Conservation (phyloP, 805 yeast species). For the Sugiyamaella marilandica region DNA sequence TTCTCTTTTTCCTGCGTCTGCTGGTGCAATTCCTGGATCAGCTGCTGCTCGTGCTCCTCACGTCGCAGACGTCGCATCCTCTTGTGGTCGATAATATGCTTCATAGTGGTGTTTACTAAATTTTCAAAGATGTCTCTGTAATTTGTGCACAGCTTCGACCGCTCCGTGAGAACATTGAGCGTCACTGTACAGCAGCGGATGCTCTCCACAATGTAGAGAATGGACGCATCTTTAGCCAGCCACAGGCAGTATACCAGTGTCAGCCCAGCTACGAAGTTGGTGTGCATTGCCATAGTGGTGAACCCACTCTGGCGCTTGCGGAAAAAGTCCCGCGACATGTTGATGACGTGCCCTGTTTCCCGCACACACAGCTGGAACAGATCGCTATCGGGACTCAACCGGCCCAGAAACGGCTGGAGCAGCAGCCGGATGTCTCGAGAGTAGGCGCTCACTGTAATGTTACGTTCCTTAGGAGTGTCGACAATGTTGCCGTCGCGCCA, state of each 20-base stretch:
- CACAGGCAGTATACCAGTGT: conserved; percentile 63
- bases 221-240: conserved; percentile 50
- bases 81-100: conserved; percentile 50
- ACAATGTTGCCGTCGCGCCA: conserved; percentile 45
- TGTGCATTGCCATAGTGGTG: conserved; percentile 61
- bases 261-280: conserved; percentile 65
- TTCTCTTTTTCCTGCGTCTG: conserved; percentile 5
- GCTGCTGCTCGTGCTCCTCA: conserved; percentile 1
- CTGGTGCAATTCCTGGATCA: conserved; percentile 1
- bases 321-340: conserved; percentile 56
- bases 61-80: conserved; percentile 7
- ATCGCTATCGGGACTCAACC: conserved; percentile 55
- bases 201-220: conserved; percentile 46
- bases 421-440: conserved; percentile 55
- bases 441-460: conserved; percentile 54
- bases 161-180: conserved; percentile 60
- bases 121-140: conserved; percentile 67
- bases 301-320: conserved; percentile 59
- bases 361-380: conserved; percentile 64
- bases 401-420: conserved; percentile 60
- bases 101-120: conserved; percentile 58
- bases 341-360: conserved; percentile 68
- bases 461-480: conserved; percentile 39
- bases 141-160: conserved; percentile 55
- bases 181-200: conserved; percentile 61